Evolutionary conservation across 2,329 filamentous ascomycete species (phyloP).

Genomic region (Aspergillus sp.): DNA sequence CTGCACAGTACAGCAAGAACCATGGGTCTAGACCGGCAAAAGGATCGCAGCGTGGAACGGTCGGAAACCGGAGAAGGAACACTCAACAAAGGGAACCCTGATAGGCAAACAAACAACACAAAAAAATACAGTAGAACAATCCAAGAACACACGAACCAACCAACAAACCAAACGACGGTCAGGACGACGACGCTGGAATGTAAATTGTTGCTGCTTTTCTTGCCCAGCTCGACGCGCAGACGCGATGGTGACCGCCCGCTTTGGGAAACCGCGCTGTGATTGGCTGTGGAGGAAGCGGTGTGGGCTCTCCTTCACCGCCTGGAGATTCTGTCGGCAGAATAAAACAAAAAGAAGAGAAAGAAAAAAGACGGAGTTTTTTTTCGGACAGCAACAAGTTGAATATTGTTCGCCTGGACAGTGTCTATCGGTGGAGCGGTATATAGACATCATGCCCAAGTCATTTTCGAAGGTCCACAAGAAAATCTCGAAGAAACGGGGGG

Average conservation of each 20-base stretch:
- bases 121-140: neutral
- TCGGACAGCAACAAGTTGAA: neutral
- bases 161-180: conserved; percentile 1
- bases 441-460: conserved; percentile 59
- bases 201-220: conserved; percentile 11
- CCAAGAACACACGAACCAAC: neutral
- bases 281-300: conserved; percentile 2
- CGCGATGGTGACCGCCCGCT: conserved; percentile 15
- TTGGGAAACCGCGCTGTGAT: conserved; percentile 10
- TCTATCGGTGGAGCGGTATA: neutral
- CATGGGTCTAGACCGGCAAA: conserved; percentile 6
- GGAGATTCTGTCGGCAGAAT: conserved; percentile 21
- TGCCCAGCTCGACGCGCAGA: conserved; percentile 24
- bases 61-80: conserved; percentile 2
- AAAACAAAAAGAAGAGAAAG: conserved; percentile 15
- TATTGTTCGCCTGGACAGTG: neutral
- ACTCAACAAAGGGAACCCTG: neutral
- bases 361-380: neutral
- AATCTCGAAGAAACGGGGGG: conserved; percentile 77
- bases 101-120: neutral
- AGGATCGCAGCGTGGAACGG: conserved; percentile 1
- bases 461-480: conserved; percentile 80
- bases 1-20: conserved; percentile 13
- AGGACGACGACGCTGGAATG: conserved; percentile 24
- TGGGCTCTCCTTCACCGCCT: conserved; percentile 19